Base-by-base conservation (phyloP, 805 yeast species). In the Jamesozyma piceae region DNA sequence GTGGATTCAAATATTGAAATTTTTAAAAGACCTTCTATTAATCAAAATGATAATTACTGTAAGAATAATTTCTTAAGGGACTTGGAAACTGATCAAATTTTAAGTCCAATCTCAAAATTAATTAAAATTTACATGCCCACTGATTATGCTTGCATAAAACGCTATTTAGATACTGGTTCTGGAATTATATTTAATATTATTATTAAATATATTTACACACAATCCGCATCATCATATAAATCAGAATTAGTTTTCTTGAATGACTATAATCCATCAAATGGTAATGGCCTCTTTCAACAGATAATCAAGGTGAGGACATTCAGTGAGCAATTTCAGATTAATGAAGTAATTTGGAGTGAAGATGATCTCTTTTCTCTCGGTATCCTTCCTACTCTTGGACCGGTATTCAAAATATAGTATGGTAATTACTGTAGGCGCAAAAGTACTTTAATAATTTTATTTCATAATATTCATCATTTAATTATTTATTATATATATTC, bases 121-220 rank as follows among this genome's bases (percentile, higher is more conserved):
- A 29, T 46, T 6, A 43, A 44, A 34, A 44, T 51, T 15, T 50
- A 51, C 35, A 19, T 51, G 5, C 53, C 55, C 1, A 50, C 48
- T 17, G 42, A 50, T 42, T 42, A 44, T 28, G 39, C 45, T 2
- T 51, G 49, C 28, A 46, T 52, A 49, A 45, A 43, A 30, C 42
- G 44, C 17, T 49, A 34, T 33, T 31, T 50, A 28, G 39, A 45
- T 13, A 33, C 38, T 15, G 50, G 46, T 19, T 43, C 46, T 15
- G 48, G 52, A 17, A 31, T 36, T 4, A 21, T 48, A 3, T 37
- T 49, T 21, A 37, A 36, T 18, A 38, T 49, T 19, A 18, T 50
- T 15, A 20, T 36, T 2, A 50, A 49, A 28, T 43, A 47, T 8
- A 45, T 50, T 41, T 21, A 29, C 3, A 45, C 50, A 3, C 48